Percentiles rank a stretch among this genome's conserved stretches.
These are phyloP conservation scores for Sordariomycetes sp. DNA, from an alignment of 2,329 filamentous ascomycete genomes.

Conservation along the genomic window DNA sequence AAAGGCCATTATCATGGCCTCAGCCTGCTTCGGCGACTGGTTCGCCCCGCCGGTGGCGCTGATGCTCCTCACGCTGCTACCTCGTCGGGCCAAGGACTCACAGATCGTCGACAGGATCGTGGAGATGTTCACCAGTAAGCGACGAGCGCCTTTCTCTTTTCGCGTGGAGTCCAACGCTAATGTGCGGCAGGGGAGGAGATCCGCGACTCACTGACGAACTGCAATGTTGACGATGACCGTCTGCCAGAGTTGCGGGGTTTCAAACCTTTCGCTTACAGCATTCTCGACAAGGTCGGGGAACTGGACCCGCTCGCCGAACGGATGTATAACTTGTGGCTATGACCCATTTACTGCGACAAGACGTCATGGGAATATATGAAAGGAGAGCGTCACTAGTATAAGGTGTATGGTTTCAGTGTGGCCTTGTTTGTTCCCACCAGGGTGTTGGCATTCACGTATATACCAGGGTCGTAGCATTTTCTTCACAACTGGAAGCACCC, in stretches of 20 bases:
- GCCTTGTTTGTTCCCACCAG: too few relatives aligned
- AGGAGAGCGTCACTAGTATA: too few relatives aligned
- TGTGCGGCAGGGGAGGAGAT: not conserved
- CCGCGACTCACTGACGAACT: not conserved
- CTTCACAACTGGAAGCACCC: too few relatives aligned
- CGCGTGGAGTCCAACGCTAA: not conserved
- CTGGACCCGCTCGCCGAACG: not conserved
- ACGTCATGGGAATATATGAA: too few relatives aligned
- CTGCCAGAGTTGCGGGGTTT: not conserved
- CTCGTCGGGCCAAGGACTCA: not conserved
- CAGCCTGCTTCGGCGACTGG: not conserved
- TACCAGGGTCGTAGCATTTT: too few relatives aligned
- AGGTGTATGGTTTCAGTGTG: too few relatives aligned
- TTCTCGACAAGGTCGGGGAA: not conserved
- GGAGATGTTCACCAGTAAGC: not conserved
- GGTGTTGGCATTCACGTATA: too few relatives aligned
- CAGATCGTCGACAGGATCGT: not conserved
- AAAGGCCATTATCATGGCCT: not conserved
- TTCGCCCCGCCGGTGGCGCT: not conserved
- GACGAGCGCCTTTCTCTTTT: too few relatives aligned
- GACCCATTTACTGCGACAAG: too few relatives aligned
- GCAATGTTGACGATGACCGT: not conserved
- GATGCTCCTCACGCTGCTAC: not conserved
- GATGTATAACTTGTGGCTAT: not conserved
- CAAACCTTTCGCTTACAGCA: not conserved